These are phyloP conservation scores for Yamadazyma phyllophila DNA, from an alignment of 805 yeast species.

Conservation along the genomic window DNA sequence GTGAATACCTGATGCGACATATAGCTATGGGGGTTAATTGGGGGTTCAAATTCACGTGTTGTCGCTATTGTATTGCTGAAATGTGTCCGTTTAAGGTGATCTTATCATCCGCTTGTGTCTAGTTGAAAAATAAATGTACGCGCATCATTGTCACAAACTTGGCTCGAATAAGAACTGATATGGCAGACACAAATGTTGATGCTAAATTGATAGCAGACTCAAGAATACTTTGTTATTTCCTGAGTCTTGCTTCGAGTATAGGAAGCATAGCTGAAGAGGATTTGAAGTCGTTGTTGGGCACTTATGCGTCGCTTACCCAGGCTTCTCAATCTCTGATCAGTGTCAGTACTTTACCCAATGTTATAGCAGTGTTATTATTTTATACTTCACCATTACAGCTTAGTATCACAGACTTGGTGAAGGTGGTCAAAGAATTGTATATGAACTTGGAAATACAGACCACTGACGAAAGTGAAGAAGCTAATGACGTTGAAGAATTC, in stretches of 20 bases:
- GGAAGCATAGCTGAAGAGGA: constrained; percentile 1
- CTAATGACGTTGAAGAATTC: constrained; percentile 12
- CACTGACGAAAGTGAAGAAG: constrained; percentile 5
- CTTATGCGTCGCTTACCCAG: constrained; percentile 3
- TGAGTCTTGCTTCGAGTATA: constrained; percentile 1
- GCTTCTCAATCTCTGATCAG: not conserved
- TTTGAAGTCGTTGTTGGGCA: constrained; percentile 3
- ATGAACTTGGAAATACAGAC: not conserved
- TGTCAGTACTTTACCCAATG: not conserved
- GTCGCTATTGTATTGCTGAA: not conserved
- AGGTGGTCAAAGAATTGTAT: not conserved
- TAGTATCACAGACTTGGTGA: not conserved
- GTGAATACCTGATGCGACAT: not conserved
- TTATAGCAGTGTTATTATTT: constrained; percentile 2
- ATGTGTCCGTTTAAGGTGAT: not conserved
- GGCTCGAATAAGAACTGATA: too few relatives aligned
- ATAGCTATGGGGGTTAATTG: not conserved
- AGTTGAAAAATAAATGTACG: not conserved
- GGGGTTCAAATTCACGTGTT: not conserved
- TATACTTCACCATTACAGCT: constrained; percentile 9
- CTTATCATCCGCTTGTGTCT: not conserved
- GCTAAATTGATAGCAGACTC: constrained; percentile 5
- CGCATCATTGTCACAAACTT: not conserved
- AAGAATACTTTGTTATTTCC: not conserved
- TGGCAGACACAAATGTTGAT: not conserved